Evolutionary conservation across 2,329 filamentous ascomycete species (phyloP).

Genomic region (Chaetomium strumarium): DNA sequence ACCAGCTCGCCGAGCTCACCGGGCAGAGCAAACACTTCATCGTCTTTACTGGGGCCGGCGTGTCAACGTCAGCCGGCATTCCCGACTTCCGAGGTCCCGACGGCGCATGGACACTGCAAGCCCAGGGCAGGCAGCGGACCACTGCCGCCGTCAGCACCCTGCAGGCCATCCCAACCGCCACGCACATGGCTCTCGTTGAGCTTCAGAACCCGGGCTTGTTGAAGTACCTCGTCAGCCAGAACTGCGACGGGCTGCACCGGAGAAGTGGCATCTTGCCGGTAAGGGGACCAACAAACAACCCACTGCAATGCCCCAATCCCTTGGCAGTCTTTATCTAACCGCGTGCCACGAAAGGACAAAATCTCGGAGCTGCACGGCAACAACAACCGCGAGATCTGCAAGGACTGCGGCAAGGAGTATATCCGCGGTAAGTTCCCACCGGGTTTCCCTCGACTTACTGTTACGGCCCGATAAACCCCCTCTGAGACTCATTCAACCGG

Average conservation of each 20-base stretch:
- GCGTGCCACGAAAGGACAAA: constrained; percentile 27
- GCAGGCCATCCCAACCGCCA: constrained; percentile 37
- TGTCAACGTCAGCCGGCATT: not conserved
- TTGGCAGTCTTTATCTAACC: too few species aligned
- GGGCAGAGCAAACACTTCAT: constrained; percentile 40
- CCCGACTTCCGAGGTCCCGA: not conserved
- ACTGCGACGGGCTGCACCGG: not conserved
- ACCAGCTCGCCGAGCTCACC: constrained; percentile 32
- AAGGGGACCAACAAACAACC: too few species aligned
- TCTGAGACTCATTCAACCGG: not conserved
- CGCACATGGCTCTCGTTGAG: constrained; percentile 37
- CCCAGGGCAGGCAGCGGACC: not conserved
- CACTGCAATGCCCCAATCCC: too few species aligned
- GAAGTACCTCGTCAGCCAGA: not conserved
- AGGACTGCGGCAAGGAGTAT: constrained; percentile 41
- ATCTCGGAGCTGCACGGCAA: constrained; percentile 45
- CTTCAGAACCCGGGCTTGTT: not conserved
- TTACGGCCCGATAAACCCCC: not conserved
- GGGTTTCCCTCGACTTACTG: not conserved
- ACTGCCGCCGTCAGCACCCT: not conserved
- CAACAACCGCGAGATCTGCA: constrained; percentile 41
- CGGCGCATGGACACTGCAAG: not conserved
- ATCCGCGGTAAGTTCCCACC: constrained; percentile 33
- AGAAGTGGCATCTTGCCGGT: not conserved
- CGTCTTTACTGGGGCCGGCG: constrained; percentile 35